Evolutionary conservation across 23 red algal genomes (phyloP).

Genomic region (Gracilaria caudata): DNA sequence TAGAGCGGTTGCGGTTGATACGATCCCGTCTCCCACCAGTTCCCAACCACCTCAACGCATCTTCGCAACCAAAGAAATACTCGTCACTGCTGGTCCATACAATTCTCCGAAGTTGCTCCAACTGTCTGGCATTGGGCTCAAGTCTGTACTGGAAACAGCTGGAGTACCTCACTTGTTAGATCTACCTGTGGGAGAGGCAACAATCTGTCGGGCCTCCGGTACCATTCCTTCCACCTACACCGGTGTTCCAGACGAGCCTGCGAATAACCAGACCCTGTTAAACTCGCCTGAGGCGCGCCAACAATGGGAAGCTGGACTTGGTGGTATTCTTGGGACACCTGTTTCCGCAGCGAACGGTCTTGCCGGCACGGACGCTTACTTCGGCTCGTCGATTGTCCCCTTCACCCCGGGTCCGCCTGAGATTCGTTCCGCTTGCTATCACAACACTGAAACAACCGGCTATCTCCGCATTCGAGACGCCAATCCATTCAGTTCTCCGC

Average conservation of each 20-base stretch:
- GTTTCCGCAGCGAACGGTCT: slow-evolving; percentile 23
- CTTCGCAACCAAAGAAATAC: slow-evolving; percentile 37
- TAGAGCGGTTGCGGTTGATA: slow-evolving; percentile 15
- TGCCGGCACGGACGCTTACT: slow-evolving; percentile 17
- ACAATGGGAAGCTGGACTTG: slow-evolving; percentile 19
- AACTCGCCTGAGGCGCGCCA: not conserved
- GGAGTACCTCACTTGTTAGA: slow-evolving; percentile 48
- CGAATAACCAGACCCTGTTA: slow-evolving; percentile 32
- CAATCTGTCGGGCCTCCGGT: slow-evolving; percentile 15
- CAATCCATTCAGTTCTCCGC: slow-evolving; percentile 18
- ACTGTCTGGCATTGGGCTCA: slow-evolving; percentile 80
- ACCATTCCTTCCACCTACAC: slow-evolving; percentile 18
- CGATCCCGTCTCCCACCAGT: not conserved
- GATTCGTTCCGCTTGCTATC: slow-evolving; percentile 24
- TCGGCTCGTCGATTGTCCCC: not conserved
- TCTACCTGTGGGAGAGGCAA: slow-evolving; percentile 57
- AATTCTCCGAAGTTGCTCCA: slow-evolving; percentile 77
- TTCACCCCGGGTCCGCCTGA: not conserved
- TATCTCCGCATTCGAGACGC: slow-evolving; percentile 10
- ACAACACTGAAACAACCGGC: slow-evolving; percentile 28
- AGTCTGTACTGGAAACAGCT: slow-evolving; percentile 20
- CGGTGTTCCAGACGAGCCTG: slow-evolving; percentile 16
- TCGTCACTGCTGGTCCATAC: slow-evolving; percentile 77
- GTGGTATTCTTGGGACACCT: slow-evolving; percentile 24
- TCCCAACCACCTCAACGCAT: not conserved